phyloP scores from a whole-genome alignment of 176 grass and related monocot genomes.

The Rhynchospora pubera region DNA sequence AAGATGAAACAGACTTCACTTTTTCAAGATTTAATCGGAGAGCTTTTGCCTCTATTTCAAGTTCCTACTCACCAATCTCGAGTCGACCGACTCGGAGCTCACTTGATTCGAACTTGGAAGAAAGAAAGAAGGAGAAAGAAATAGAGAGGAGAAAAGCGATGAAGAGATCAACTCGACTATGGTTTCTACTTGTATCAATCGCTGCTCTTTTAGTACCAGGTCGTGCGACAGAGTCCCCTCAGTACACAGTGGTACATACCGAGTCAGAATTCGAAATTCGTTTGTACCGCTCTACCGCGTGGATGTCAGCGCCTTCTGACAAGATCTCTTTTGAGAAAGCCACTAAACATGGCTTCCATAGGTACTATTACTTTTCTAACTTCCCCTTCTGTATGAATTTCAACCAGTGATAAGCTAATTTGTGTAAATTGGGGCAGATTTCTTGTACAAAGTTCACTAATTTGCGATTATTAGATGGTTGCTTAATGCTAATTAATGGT shows the following conservation, averaged over 20 bases:
- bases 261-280: slow-evolving; percentile 91
- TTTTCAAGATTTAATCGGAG: too few relatives aligned
- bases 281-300: slow-evolving; percentile 52
- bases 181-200: not conserved
- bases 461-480: not conserved
- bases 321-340: slow-evolving; percentile 66
- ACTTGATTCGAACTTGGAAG: too few relatives aligned
- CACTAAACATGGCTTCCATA: slow-evolving; percentile 78
- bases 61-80: too few relatives aligned
- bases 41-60: too few relatives aligned
- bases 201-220: not conserved
- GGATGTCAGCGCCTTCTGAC: slow-evolving; percentile 77
- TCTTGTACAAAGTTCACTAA: too few relatives aligned
- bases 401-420: not conserved
- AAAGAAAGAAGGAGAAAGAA: too few relatives aligned
- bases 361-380: slow-evolving; percentile 26
- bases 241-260: slow-evolving; percentile 62
- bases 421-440: not conserved
- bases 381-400: too few relatives aligned
- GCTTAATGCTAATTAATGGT: too few relatives aligned
- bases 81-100: too few relatives aligned
- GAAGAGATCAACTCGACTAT: not conserved
- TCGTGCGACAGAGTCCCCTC: slow-evolving; percentile 48
- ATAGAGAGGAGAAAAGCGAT: not conserved
- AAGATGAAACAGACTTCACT: too few relatives aligned